Evolutionary conservation across 2,329 filamentous ascomycete species (phyloP).

Genomic region (Gnomoniopsis smithogilvyi): DNA sequence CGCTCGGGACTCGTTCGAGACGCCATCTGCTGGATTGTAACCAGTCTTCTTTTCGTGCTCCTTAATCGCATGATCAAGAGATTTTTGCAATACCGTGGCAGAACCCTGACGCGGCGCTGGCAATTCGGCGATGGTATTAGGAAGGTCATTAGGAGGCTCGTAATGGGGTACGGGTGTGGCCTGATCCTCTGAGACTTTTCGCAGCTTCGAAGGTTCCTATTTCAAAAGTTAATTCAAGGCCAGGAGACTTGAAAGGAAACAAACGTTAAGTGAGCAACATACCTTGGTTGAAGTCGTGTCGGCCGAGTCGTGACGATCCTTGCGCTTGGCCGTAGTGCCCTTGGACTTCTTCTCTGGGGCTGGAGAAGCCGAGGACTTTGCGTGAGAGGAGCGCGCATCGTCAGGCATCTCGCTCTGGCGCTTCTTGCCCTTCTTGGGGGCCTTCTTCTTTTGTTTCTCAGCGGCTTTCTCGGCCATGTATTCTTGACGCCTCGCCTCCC

Average conservation of each 20-base stretch:
- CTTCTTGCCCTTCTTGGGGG: constrained; percentile 61
- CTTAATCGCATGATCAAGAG: constrained; percentile 64
- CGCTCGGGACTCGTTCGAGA: constrained; percentile 61
- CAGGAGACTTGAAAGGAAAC: too few relatives aligned
- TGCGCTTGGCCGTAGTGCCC: constrained; percentile 48
- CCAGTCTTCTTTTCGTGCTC: constrained; percentile 63
- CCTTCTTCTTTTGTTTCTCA: constrained; percentile 56
- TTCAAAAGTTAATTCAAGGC: neutral
- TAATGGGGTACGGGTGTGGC: constrained; percentile 38
- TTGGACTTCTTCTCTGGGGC: constrained; percentile 43
- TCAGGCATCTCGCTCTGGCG: constrained; percentile 59
- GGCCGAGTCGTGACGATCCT: constrained; percentile 54
- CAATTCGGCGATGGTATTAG: constrained; percentile 50
- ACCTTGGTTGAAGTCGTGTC: constrained; percentile 51
- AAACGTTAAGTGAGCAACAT: constrained; percentile 24
- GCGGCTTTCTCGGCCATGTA: constrained; percentile 62
- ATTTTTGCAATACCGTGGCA: constrained; percentile 68
- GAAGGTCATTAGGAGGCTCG: constrained; percentile 48
- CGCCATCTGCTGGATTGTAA: constrained; percentile 60
- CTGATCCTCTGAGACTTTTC: constrained; percentile 53
- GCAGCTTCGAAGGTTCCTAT: constrained; percentile 46
- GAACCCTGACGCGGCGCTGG: constrained; percentile 63
- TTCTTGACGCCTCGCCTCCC: constrained; percentile 67
- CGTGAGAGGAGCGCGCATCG: constrained; percentile 32
- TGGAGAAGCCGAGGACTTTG: constrained; percentile 33